phyloP scores from a whole-genome alignment of 2,329 filamentous ascomycete species.

The Aspergillus pseudonomiae region DNA sequence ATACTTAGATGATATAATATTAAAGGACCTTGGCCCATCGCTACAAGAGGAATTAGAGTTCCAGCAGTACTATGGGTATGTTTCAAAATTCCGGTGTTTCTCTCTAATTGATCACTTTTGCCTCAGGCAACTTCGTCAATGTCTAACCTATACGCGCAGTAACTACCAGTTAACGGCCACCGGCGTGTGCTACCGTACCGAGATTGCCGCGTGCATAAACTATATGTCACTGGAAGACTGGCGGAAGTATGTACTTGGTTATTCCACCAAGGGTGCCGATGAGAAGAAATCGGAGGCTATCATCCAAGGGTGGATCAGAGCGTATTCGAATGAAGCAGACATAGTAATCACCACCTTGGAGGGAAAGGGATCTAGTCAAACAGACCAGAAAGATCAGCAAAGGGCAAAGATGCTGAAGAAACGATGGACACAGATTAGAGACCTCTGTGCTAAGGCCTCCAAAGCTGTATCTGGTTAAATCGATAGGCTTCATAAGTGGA shows the following conservation, averaged over 20 bases:
- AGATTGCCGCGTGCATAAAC: conserved; percentile 44
- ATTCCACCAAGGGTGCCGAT: conserved; percentile 34
- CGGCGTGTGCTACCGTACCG: conserved; percentile 47
- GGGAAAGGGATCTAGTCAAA: conserved; percentile 1
- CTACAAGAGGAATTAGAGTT: conserved; percentile 38
- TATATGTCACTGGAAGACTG: conserved; percentile 44
- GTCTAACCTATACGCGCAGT: conserved; percentile 24
- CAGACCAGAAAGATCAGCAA: conserved; percentile 18
- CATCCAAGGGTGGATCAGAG: conserved; percentile 39
- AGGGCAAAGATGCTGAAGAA: conserved; percentile 34
- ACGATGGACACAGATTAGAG: conserved; percentile 45
- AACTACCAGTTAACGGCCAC: conserved; percentile 44
- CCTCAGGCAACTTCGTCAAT: neutral
- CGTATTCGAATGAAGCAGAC: conserved; percentile 40
- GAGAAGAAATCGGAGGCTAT: conserved; percentile 34
- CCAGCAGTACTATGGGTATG: conserved; percentile 46
- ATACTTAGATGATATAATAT: conserved; percentile 47
- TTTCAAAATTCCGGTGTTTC: neutral
- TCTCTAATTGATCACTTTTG: neutral
- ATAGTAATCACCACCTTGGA: conserved; percentile 29
- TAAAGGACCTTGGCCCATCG: conserved; percentile 32
- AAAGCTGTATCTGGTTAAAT: conserved; percentile 23
- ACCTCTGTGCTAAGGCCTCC: conserved; percentile 34
- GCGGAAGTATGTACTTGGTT: conserved; percentile 44
- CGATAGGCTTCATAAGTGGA: neutral